Conservation (phyloP, 257 asterid genomes). For the Scutellaria galericulata region DNA sequence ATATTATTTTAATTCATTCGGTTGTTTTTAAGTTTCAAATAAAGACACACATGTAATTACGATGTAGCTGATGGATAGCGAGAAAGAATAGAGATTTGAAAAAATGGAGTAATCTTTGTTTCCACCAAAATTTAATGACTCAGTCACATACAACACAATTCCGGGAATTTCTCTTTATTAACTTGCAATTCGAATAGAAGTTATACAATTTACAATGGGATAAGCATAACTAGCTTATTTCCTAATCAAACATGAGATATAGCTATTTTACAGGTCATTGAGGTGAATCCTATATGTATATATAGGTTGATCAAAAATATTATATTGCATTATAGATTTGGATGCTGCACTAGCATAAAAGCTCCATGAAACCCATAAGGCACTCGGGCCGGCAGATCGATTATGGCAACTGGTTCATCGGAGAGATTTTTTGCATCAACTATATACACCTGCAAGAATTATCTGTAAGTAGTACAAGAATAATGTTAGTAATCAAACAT, state of each 20-base stretch:
- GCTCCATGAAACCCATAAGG: slow-evolving; percentile 81
- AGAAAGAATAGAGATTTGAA: no score
- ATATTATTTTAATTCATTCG: neutral
- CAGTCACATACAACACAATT: neutral
- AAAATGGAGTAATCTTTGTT: no score
- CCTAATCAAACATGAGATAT: neutral
- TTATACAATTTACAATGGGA: slow-evolving; percentile 16
- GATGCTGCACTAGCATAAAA: slow-evolving; percentile 37
- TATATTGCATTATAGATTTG: neutral
- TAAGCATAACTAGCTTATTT: no score
- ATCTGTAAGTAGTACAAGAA: slow-evolving; percentile 1
- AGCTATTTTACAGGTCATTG: neutral
- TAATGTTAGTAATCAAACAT: no score
- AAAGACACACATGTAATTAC: neutral
- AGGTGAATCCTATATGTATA: neutral
- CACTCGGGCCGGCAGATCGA: slow-evolving; percentile 56
- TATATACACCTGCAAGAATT: slow-evolving; percentile 47
- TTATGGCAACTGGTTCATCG: slow-evolving; percentile 45
- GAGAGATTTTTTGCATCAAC: slow-evolving; percentile 58
- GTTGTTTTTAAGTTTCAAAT: neutral
- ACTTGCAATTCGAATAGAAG: neutral
- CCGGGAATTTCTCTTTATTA: neutral
- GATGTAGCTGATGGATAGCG: no score
- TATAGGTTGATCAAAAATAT: neutral
- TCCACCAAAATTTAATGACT: no score